Conservation (phyloP, 192 early-diverging fungal species). For the Coemansia biformis region DNA sequence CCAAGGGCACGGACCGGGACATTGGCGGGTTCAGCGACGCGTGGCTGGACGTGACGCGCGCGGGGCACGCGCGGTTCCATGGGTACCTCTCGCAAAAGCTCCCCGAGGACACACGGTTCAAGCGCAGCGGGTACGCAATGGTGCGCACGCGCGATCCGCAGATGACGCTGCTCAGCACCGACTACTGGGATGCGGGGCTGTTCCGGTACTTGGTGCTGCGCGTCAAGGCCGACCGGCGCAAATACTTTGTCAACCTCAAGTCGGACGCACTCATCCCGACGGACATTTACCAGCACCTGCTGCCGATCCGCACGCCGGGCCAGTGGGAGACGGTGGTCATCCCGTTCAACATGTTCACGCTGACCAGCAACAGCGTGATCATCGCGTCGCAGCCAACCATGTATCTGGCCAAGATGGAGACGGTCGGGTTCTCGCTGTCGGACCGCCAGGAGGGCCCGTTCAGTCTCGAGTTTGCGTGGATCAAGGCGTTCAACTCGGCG, state of each 20-base stretch:
- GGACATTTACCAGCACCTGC: conserved; percentile 88
- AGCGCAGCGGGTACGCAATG: conserved; percentile 88
- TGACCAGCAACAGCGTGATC: conserved; percentile 85
- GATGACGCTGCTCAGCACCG: conserved; percentile 66
- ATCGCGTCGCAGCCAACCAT: conserved; percentile 82
- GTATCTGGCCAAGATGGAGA: conserved; percentile 76
- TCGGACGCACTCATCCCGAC: conserved; percentile 77
- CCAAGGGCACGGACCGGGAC: conserved; percentile 84
- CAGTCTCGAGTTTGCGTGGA: conserved; percentile 82
- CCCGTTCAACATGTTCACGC: conserved; percentile 88
- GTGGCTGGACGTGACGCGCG: conserved; percentile 65
- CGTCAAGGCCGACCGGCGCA: conserved; percentile 73
- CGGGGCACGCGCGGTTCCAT: conserved; percentile 65
- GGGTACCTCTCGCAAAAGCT: conserved; percentile 76
- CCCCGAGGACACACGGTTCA: conserved; percentile 64
- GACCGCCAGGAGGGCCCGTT: conserved; percentile 82
- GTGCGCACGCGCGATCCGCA: conserved; percentile 69
- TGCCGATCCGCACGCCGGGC: conserved; percentile 81
- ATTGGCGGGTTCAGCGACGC: conserved; percentile 82
- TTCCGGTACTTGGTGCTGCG: conserved; percentile 80
- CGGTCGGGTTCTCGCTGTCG: conserved; percentile 82
- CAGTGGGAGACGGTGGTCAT: conserved; percentile 91
- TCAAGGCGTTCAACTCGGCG: conserved; percentile 79
- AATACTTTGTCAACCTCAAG: conserved; percentile 91
- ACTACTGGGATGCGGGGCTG: conserved; percentile 77